phyloP scores from a whole-genome alignment of 2,329 filamentous ascomycete species.

The Aspergillus sp. region DNA sequence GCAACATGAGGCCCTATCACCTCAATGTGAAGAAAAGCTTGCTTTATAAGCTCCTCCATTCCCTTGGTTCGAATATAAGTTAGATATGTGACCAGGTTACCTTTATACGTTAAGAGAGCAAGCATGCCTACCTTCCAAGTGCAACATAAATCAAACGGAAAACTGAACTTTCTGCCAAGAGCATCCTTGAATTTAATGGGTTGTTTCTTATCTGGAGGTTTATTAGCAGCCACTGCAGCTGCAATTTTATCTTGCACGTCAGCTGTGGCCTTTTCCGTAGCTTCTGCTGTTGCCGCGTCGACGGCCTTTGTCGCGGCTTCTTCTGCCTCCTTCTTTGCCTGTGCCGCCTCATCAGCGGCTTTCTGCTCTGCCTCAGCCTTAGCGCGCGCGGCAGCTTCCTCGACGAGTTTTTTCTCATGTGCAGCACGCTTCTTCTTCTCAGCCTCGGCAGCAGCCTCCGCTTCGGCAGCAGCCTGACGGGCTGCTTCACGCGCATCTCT shows the following conservation, averaged over 20 bases:
- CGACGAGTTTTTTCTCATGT: constrained; percentile 43
- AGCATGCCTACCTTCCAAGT: constrained; percentile 69
- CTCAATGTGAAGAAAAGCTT: constrained; percentile 78
- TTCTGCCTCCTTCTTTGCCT: constrained; percentile 47
- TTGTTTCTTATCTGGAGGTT: constrained; percentile 59
- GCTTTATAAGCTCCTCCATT: constrained; percentile 83
- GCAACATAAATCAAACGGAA: constrained; percentile 81
- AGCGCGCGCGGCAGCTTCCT: constrained; percentile 48
- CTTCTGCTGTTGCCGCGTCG: constrained; percentile 41
- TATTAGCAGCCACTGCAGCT: constrained; percentile 34
- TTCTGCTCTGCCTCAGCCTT: constrained; percentile 49
- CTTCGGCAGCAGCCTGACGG: constrained; percentile 48
- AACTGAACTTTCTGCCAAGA: constrained; percentile 86
- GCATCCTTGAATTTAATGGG: constrained; percentile 91
- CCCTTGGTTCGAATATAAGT: constrained; percentile 52
- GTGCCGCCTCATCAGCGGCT: constrained; percentile 49
- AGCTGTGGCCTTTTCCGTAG: constrained; percentile 24
- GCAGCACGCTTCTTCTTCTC: constrained; percentile 38
- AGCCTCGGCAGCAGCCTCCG: constrained; percentile 48
- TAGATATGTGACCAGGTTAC: neutral
- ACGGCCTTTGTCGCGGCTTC: constrained; percentile 41
- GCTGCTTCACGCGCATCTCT: constrained; percentile 39
- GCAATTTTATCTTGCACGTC: constrained; percentile 16
- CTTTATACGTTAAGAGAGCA: constrained; percentile 20
- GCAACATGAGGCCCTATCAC: constrained; percentile 73